These are phyloP conservation scores for Vigna hirtella DNA, from an alignment of 306 rosid species.

Conservation along the genomic window DNA sequence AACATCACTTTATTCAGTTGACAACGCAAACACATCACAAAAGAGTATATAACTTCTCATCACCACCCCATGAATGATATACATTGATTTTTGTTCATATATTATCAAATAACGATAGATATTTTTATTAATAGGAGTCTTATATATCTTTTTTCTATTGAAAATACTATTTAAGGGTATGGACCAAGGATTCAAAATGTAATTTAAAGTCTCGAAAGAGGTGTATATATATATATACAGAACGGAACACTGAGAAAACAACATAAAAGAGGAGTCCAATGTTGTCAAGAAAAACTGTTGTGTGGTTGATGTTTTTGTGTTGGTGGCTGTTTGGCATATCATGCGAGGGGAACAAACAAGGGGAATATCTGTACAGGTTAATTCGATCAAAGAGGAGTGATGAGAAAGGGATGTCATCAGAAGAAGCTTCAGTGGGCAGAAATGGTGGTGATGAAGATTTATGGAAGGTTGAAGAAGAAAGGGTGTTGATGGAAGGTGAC, in stretches of 20 bases:
- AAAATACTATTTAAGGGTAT: too few relatives aligned
- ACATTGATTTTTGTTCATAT: too few relatives aligned
- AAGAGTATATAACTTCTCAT: background rate
- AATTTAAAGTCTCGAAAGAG: background rate
- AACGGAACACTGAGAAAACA: background rate
- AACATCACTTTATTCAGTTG: constrained; percentile 17
- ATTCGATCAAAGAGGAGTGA: constrained; percentile 36
- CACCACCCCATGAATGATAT: background rate
- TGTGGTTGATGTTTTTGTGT: constrained; percentile 22
- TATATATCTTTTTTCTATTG: too few relatives aligned
- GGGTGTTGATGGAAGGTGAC: constrained; percentile 24
- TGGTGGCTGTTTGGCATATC: constrained; percentile 26
- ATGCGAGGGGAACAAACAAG: constrained; percentile 42
- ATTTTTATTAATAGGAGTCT: too few relatives aligned
- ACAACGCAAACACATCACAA: background rate
- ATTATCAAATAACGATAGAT: too few relatives aligned
- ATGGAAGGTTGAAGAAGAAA: constrained; percentile 30
- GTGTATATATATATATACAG: background rate
- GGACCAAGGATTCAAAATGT: too few relatives aligned
- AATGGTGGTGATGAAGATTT: background rate
- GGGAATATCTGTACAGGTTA: constrained; percentile 42
- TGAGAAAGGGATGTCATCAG: background rate
- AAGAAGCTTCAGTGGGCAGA: background rate
- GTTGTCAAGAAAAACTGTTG: constrained; percentile 10
- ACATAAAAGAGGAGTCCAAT: constrained; percentile 3